phyloP scores from a whole-genome alignment of 306 rosid species.

The Cucurbita ficifolia region DNA sequence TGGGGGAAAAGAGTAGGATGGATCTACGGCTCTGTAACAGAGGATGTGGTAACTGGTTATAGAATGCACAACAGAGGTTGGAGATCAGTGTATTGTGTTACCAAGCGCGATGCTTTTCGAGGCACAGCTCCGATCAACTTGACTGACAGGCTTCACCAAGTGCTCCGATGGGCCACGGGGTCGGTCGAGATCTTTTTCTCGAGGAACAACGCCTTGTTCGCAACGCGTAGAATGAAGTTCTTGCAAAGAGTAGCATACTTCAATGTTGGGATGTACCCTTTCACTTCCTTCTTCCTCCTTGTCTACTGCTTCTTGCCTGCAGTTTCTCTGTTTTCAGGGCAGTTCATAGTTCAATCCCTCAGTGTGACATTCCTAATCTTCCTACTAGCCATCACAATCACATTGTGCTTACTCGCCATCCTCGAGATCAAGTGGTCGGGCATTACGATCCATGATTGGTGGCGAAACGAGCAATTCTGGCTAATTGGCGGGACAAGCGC shows the following conservation, averaged over 20 bases:
- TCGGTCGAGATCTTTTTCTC: slow-evolving; percentile 83
- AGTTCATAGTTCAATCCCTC: slow-evolving; percentile 60
- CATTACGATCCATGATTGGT: slow-evolving; percentile 72
- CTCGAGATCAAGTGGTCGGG: slow-evolving; percentile 83
- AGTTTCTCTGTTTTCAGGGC: slow-evolving; percentile 59
- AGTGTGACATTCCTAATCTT: slow-evolving; percentile 46
- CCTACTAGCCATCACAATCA: slow-evolving; percentile 57
- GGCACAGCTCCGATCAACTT: slow-evolving; percentile 79
- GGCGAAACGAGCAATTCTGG: slow-evolving; percentile 90
- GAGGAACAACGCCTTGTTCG: slow-evolving; percentile 59
- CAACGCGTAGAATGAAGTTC: slow-evolving; percentile 61
- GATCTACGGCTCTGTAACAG: slow-evolving; percentile 93
- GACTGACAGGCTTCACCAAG: slow-evolving; percentile 77
- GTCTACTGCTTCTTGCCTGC: slow-evolving; percentile 78
- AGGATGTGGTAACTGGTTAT: slow-evolving; percentile 80
- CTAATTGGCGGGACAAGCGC: slow-evolving; percentile 82
- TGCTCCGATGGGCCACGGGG: slow-evolving; percentile 81
- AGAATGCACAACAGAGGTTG: slow-evolving; percentile 90
- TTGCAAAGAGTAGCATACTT: slow-evolving; percentile 78
- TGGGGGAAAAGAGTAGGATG: slow-evolving; percentile 87
- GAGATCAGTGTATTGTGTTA: slow-evolving; percentile 74
- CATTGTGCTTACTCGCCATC: slow-evolving; percentile 59
- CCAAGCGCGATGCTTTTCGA: slow-evolving; percentile 68
- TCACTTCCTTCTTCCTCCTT: slow-evolving; percentile 65
- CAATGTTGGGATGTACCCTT: slow-evolving; percentile 86